Conservation (phyloP, 345 rosid species). For the Salix brachista region DNA sequence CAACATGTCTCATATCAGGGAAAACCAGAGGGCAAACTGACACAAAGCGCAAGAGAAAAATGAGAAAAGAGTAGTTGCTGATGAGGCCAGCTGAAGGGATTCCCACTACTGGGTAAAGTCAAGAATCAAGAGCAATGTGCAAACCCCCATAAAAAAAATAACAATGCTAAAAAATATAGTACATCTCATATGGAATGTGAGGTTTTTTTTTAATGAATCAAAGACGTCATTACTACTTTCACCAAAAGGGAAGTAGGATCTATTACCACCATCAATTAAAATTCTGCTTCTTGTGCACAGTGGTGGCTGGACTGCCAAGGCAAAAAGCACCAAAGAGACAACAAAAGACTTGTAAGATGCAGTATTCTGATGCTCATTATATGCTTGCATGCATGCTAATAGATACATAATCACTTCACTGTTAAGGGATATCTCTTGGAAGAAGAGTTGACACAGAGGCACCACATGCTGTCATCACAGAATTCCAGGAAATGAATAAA, state of each 20-base stretch:
- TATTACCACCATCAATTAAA: not conserved
- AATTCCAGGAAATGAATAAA: not conserved
- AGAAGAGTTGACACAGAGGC: not conserved
- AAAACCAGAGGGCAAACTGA: constrained; percentile 91
- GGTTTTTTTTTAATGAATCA: not conserved
- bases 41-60: constrained; percentile 12
- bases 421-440: not conserved
- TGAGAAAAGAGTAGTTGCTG: not conserved
- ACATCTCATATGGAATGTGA: not conserved
- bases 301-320: not conserved
- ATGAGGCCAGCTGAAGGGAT: not conserved
- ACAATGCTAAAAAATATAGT: not conserved
- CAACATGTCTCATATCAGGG: constrained; percentile 64
- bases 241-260: not conserved
- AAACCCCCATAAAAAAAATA: not conserved
- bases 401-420: not conserved
- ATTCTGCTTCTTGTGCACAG: not conserved
- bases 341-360: not conserved
- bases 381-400: not conserved
- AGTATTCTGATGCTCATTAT: not conserved
- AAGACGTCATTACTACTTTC: not conserved
- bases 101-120: not conserved
- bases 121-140: not conserved
- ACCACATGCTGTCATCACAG: not conserved
- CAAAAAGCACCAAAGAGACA: not conserved